Conservation (phyloP, 2,329 filamentous ascomycete genomes). For the Fusarium sp. region DNA sequence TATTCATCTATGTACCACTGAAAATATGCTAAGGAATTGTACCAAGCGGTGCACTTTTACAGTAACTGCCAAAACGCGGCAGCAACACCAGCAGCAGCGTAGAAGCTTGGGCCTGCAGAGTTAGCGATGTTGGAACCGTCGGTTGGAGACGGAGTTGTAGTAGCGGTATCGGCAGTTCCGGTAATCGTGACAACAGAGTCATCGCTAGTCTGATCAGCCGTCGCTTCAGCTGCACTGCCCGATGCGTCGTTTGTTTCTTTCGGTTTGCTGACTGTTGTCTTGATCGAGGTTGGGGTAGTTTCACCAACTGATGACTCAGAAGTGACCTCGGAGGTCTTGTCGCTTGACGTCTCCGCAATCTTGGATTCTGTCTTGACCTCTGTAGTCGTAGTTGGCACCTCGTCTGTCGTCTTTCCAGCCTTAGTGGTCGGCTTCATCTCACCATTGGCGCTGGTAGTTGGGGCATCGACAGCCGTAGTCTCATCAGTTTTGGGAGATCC, state of each 20-base stretch:
- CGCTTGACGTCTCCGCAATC: neutral
- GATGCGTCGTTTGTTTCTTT: neutral
- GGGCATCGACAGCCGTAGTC: neutral
- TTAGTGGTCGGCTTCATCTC: neutral
- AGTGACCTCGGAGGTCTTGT: neutral
- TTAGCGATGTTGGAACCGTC: constrained; percentile 1
- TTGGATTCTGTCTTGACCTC: neutral
- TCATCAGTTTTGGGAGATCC: constrained; percentile 1
- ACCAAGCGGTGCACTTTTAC: neutral
- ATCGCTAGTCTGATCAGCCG: neutral
- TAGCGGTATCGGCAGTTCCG: neutral
- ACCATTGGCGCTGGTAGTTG: neutral
- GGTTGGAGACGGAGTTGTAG: neutral
- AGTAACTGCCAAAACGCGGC: constrained; percentile 16
- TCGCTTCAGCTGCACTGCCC: neutral
- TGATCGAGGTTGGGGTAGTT: neutral
- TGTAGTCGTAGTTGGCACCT: neutral
- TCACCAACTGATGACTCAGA: neutral
- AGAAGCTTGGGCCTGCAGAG: neutral
- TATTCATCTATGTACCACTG: neutral
- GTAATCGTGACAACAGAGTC: neutral
- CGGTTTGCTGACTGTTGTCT: constrained; percentile 1
- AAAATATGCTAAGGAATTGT: neutral
- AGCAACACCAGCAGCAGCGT: neutral
- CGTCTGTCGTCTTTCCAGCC: neutral